Conservation (phyloP, 108 stramenopile species). For the Cyclotella atomus region DNA sequence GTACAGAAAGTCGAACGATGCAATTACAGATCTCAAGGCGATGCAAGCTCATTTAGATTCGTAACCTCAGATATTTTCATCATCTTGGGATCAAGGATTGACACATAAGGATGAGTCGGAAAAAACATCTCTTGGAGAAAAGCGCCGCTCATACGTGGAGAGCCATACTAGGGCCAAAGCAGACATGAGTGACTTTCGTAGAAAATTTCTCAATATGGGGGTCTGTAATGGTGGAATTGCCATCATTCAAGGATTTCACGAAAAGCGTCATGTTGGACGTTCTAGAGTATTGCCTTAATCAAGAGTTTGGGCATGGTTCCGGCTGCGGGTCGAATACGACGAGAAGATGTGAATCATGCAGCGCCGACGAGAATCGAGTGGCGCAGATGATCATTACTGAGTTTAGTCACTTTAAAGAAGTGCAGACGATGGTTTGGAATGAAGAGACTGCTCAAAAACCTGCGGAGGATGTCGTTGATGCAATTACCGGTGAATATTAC, state of each 20-base stretch:
- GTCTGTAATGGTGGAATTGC: slow-evolving; percentile 60
- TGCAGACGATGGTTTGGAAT: slow-evolving; percentile 69
- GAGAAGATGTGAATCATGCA: slow-evolving; percentile 39
- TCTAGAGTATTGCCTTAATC: slow-evolving; percentile 53
- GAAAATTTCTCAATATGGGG: slow-evolving; percentile 62
- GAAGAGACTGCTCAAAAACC: slow-evolving; percentile 66
- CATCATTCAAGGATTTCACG: slow-evolving; percentile 51
- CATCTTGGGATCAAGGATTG: slow-evolving; percentile 60
- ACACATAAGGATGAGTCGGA: slow-evolving; percentile 45
- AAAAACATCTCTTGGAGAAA: slow-evolving; percentile 42
- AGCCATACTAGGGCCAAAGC: slow-evolving; percentile 45
- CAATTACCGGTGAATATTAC: slow-evolving; percentile 40
- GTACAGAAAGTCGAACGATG: slow-evolving; percentile 58
- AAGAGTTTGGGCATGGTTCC: slow-evolving; percentile 60
- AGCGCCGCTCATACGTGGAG: slow-evolving; percentile 31
- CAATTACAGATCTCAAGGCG: slow-evolving; percentile 50
- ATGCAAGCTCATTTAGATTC: slow-evolving; percentile 58
- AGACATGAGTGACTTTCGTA: slow-evolving; percentile 50
- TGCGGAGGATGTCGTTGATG: slow-evolving; percentile 52
- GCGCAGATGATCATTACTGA: slow-evolving; percentile 59
- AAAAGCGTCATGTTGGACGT: slow-evolving; percentile 59
- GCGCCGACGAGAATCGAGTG: slow-evolving; percentile 51
- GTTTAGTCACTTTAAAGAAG: slow-evolving; percentile 68
- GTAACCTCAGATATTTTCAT: slow-evolving; percentile 51
- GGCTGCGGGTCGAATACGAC: slow-evolving; percentile 62